Evolutionary conservation across 225 moss, liverwort and hornwort species (phyloP), one percentile per base, ranked within the genome.

Genomic region (Marchantia polymorpha): DNA sequence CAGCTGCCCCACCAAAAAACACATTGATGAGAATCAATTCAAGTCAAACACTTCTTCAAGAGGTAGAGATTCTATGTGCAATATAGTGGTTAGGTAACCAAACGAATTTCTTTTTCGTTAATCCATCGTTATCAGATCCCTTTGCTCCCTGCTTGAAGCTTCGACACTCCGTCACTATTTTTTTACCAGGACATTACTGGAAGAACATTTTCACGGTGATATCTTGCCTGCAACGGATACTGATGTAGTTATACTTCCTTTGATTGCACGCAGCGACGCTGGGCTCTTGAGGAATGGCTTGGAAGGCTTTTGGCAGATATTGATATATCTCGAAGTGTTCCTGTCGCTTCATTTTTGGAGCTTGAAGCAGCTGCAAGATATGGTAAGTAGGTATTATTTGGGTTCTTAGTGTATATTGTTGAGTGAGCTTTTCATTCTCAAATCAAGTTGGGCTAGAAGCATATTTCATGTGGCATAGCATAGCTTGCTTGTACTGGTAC

Each of bases 11-110:
- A 83, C 93, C 99, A 13, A 99, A 95, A 85, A 94, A 95, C 75
- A 83, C 93, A 59, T 90, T 99, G 87, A 90, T 95, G 95, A 89
- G 95, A 61, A 99, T 99, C 69, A 99, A 93, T 82, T 93, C 99
- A 64, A 99, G 84, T 79, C 92, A 99, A 69, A 81, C 91, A 30
- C 87, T 95, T 68, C 87, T 99, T 65, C 88, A 90, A 79, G 95
- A 99, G 92, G 99, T 99, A 23, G 39, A 39, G 39, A 39, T 2
- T 2, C 39, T 39, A 39, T 39, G 39, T 39, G 39, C 39, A 39
- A 39, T 39, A 39, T 39, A 39, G 39, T 39, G 39, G 3, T 39
- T 39, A 2, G 5, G 39, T 39, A 39, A 2, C 39, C 39, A 53
- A 55, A 16, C 0, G 3, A 3, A 0, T 52, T 8, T 15, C 23